Evolutionary conservation across 305 asterid species (phyloP), one percentile per base, ranked within the genome.

Genomic region (Fraxinus floribunda): DNA sequence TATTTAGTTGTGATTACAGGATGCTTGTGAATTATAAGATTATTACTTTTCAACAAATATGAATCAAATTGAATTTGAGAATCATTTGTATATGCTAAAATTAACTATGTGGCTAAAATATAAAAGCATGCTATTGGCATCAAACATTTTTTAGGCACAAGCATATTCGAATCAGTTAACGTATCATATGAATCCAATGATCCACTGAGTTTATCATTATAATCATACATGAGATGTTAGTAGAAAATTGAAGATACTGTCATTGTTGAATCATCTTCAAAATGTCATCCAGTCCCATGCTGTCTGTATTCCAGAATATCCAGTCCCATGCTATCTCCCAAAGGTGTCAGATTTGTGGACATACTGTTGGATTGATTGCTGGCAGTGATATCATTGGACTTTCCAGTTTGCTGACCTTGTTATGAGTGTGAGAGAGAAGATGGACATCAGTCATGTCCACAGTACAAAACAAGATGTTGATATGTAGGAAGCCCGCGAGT

Each of bases 341-440:
- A 26, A 26, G 30, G 30, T 26, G 30, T 26, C 44, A 38, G 9
- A 38, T 38, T 38, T 38, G 10, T 7, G 44, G 44, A 38, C 1
- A 1, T 38, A 38, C 2, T 1, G 10, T 38, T 38, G 97, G 93
- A 77, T 78, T 83, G 79, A 83, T 82, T 30, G 85, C 86, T 26
- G 76, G 8, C 38, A 91, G 93, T 39, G 92, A 92, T 73, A 73
- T 86, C 22, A 91, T 92, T 84, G 78, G 94, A 88, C 34, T 92
- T 92, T 84, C 97, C 94, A 5, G 97, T 91, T 76, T 92, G 94
- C 79, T 89, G 91, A 75, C 86, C 91, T 81, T 92, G 97, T 83
- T 92, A 92, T 83, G 97, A 92, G 81, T 92, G 91, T 7, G 94
- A 91, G 86, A 84, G 97, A 44, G 91, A 86, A 85, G 94, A 92